Evolutionary conservation across 1,139 yeast genomes (phyloP), one percentile per base, ranked within the genome.

Genomic region (Blastobotrys malaysiensis): DNA sequence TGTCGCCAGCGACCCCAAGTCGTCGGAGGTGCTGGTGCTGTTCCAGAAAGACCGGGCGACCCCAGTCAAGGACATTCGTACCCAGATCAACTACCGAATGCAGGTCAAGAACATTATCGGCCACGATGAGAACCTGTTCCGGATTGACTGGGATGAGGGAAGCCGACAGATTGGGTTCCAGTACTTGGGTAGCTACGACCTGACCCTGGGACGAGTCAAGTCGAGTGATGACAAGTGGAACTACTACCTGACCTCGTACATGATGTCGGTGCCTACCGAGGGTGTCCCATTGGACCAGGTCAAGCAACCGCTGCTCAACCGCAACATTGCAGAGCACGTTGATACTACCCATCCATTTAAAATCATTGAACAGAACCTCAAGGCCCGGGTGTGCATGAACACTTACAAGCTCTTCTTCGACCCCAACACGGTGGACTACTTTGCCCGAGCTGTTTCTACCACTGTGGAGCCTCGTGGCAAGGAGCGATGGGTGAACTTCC

Each of bases 241-340:
- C 68, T 91, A 93, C 71, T 93, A 95, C 67, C 80, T 93, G 53
- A 93, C 98, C 0, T 87, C 96, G 50, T 93, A 86, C 70, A 81
- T 93, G 50, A 86, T 93, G 88, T 86, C 96, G 5, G 95, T 89
- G 64, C 98, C 99, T 45, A 93, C 99, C 1, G 99, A 93, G 70
- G 98, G 98, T 31, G 87, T 95, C 20, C 84, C 91, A n/a, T 83
- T 88, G 45, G 66, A 63, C 43, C 63, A 63, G 56, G 62, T 69
- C 57, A 65, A 66, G 54, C 56, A 71, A 44, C 72, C 73, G 9
- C 55, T 69, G 51, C 56, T 68, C 53, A 61, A 62, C 52, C 64
- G 71, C 22, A 57, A 65, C 9, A 54, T 66, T 53, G 61, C 63
- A 43, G 84, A 80, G 59, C 84, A 79, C n/a, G 80, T 86, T 49